Evolutionary conservation across 2,329 filamentous ascomycete species (phyloP), one percentile per base, ranked within the genome.

Genomic region (Exophiala sp.): DNA sequence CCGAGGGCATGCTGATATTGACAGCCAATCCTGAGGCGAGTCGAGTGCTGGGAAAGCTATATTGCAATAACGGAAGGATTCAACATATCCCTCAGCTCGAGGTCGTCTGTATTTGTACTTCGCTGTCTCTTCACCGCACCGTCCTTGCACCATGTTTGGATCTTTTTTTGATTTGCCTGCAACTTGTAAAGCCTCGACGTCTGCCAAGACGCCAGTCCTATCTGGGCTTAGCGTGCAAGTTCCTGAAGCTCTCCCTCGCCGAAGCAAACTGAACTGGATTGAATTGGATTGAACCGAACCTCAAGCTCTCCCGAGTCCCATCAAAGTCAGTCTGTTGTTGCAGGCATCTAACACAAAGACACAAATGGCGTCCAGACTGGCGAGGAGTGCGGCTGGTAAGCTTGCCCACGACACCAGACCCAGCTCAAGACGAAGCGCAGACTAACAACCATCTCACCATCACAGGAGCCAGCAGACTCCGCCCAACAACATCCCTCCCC

Each of bases 311-410:
- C 22, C 19, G 16, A 45, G 23, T 32, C 6, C 37, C 27, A 43
- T 18, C 23, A 19, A 11, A 35, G 18, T 32, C 40, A 16, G 29
- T 35, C 39, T 22, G 23, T 18, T 14, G 38, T 23, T 52, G 30
- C 43, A 47, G 38, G 39, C 30, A 48, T 24, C 18, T 38, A 21
- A 46, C 30, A 55, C 40, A 37, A 48, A 41, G 41, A 73, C 38
- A 86, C 78, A 86, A n/a, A 97, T 97, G 91, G 91, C 91, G 80
- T 95, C 88, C 75, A 88, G 90, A 80, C 81, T 97, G 78, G 88
- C 85, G 81, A 89, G 87, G 82, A 90, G 83, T 81, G 88, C 89
- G 77, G 78, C 91, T 76, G 87, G 91, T 97, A 83, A 38, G 35
- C 19, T 21, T 38, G 7, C 14, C 29, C 29, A n/a, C 6, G 35